phyloP scores from a whole-genome alignment of 129 eudicot genomes.

The sunflower (Helianthus annuus) region HanXRQr2.0-SUNRISE NC_035434.2:147272329-147272828 shows the following conservation, averaged over 20 bases:
- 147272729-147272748: not conserved
- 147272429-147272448: constrained; percentile 62
- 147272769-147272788: too few relatives aligned
- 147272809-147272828: too few relatives aligned
- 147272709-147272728: not conserved
- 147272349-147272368: constrained; percentile 56
- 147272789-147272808: too few relatives aligned
- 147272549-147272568: constrained; percentile 67
- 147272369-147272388: constrained; percentile 61
- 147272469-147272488: constrained; percentile 48
- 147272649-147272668: constrained; percentile 53
- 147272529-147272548: constrained; percentile 37
- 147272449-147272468: constrained; percentile 57
- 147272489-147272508: constrained; percentile 77
- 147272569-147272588: constrained; percentile 53
- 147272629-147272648: constrained; percentile 35
- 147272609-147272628: constrained; percentile 67
- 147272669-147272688: constrained; percentile 52
- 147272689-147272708: not conserved
- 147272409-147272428: constrained; percentile 75
- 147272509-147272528: constrained; percentile 8
- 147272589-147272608: constrained; percentile 76
- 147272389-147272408: constrained; percentile 54
- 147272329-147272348: constrained; percentile 71
- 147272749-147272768: too few relatives aligned